phyloP scores from a whole-genome alignment of 495 filamentous ascomycete genomes.

The Aspergillus bridgeri region DNA sequence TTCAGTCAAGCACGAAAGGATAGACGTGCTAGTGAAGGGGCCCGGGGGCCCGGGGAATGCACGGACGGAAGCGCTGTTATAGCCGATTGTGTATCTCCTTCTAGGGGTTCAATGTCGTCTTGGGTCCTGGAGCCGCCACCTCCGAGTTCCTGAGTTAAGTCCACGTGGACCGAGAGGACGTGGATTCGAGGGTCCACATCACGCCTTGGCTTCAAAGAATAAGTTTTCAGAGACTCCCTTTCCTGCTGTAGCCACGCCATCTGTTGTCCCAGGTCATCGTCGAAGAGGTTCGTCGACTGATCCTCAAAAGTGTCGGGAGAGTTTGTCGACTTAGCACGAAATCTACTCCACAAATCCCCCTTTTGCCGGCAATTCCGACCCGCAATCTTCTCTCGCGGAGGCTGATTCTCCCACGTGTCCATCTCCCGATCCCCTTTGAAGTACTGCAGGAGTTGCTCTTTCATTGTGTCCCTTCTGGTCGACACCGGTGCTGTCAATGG shows the following conservation, averaged over 20 bases:
- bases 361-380: constrained; percentile 18
- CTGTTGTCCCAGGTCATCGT: constrained; percentile 21
- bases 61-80: constrained; percentile 41
- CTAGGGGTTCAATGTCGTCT: constrained; percentile 2
- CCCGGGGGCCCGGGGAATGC: too few species aligned
- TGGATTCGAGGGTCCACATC: constrained; percentile 33
- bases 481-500: constrained; percentile 13
- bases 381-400: constrained; percentile 14
- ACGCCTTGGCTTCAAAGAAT: constrained; percentile 32
- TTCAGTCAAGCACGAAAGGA: not conserved
- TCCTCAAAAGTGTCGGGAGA: constrained; percentile 9
- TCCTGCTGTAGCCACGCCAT: constrained; percentile 35
- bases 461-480: constrained; percentile 28
- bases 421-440: constrained; percentile 39
- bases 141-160: constrained; percentile 23
- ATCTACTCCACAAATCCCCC: constrained; percentile 35
- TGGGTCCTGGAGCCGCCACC: constrained; percentile 4
- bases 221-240: constrained; percentile 31
- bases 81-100: constrained; percentile 25
- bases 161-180: constrained; percentile 31
- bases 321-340: constrained; percentile 29
- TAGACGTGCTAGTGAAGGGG: constrained; percentile 8
- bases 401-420: constrained; percentile 37
- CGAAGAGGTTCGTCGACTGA: constrained; percentile 10
- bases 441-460: constrained; percentile 37